Evolutionary conservation across 1,284 basidiomycete species (phyloP), one percentile per base, ranked within the genome.

Genomic region (Ganoderma sinense): DNA sequence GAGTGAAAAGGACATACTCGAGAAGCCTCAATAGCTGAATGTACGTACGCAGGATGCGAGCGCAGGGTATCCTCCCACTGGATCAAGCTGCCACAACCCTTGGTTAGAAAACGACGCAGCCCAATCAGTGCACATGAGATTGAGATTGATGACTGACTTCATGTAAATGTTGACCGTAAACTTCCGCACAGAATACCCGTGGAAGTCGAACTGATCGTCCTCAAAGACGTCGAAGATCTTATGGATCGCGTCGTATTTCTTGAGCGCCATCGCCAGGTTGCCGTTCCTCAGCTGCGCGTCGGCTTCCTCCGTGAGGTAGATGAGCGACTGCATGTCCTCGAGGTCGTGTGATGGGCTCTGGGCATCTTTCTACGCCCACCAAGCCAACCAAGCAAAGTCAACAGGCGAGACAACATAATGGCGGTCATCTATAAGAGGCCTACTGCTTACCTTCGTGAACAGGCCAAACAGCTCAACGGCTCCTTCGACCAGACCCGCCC

Each of bases 161-260:
- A 94, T 76, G 80, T 99, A 99, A 16, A 94, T 88, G 62, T 91
- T 92, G 48, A 99, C 83, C 3, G 95, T 98, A 79, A 93, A 95
- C 77, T 95, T 96, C 60, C 98, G 91, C 77, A 98, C 78, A 75
- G 95, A 95, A 82, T 99, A 99, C 8, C 93, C 91, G 80, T 99
- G 98, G 86, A 99, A 99, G 81, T 99, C 98, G 77, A 95, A 97
- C 82, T 99, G 97, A 79, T 99, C 98, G 75, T 99, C 96, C 77
- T 97, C 95, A 73, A 96, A 89, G 68, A 95, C 94, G 67, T 93
- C 88, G 81, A 98, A 98, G 18, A 93, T 85, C 91, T 91, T 93
- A 70, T 91, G 88, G 55, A 98, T 84, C 62, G 92, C 87, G 67
- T 89, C 87, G 76, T 95, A 97, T 75, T 92, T 91, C 84, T 99